These are phyloP conservation scores for Sungouiozyma intestinalis DNA, from an alignment of 805 yeast species.

Conservation along the genomic window DNA sequence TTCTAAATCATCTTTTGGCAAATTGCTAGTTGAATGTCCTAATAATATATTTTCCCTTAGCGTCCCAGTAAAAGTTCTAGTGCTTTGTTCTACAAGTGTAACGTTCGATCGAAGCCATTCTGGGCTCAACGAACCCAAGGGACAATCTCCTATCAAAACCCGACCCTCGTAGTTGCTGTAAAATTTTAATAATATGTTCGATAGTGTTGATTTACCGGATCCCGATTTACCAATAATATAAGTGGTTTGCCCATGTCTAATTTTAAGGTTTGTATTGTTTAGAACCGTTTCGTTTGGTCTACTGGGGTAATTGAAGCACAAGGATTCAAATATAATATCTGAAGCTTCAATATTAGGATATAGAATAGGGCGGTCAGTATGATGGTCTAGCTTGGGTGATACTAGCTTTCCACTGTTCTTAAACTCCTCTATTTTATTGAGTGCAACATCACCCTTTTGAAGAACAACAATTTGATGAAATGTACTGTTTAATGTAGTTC, in stretches of 20 bases:
- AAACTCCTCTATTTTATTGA: slow-evolving; percentile 37
- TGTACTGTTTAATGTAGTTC: slow-evolving; percentile 45
- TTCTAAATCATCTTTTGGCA: slow-evolving; percentile 15
- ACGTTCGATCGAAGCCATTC: slow-evolving; percentile 52
- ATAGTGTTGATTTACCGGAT: slow-evolving; percentile 82
- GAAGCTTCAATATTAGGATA: background rate
- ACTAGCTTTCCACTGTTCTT: background rate
- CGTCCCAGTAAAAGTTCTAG: slow-evolving; percentile 54
- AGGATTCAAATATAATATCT: slow-evolving; percentile 41
- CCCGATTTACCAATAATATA: slow-evolving; percentile 85
- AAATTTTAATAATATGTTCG: slow-evolving; percentile 49
- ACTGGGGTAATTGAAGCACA: slow-evolving; percentile 55
- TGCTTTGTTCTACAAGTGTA: slow-evolving; percentile 64
- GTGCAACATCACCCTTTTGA: slow-evolving; percentile 66
- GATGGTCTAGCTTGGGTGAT: no score
- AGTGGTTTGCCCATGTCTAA: slow-evolving; percentile 39
- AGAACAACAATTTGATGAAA: slow-evolving; percentile 49
- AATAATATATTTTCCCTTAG: slow-evolving; percentile 52
- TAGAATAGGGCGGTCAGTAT: background rate
- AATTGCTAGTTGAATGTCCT: slow-evolving; percentile 30
- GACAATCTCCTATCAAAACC: slow-evolving; percentile 46
- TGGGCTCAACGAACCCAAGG: slow-evolving; percentile 33
- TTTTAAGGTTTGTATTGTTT: slow-evolving; percentile 34
- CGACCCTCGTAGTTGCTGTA: slow-evolving; percentile 45
- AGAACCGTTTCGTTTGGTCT: slow-evolving; percentile 41